Evolutionary conservation across 352 stramenopile species (phyloP).

Genomic region (Achlya hypogyna): DNA sequence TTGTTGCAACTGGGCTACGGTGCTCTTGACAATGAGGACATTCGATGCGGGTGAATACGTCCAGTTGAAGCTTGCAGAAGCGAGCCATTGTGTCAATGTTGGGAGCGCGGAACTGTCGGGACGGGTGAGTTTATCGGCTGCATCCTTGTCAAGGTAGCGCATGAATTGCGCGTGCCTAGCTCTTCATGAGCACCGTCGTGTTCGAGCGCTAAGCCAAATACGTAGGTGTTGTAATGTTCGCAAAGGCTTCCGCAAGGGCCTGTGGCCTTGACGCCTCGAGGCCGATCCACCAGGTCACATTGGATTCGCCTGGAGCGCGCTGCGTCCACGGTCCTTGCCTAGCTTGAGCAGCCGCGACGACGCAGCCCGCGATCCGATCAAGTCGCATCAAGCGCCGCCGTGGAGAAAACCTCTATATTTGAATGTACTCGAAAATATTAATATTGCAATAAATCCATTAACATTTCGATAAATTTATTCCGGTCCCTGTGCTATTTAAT

Average conservation of each 20-base stretch:
- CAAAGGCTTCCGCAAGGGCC: neutral
- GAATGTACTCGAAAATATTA: no score
- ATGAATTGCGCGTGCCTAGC: neutral
- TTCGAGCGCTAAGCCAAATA: neutral
- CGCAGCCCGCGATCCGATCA: neutral
- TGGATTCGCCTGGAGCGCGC: no score
- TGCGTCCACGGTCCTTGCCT: neutral
- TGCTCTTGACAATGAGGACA: conserved; percentile 2
- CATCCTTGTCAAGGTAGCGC: neutral
- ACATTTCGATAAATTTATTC: neutral
- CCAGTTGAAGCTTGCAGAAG: neutral
- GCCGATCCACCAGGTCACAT: conserved; percentile 7
- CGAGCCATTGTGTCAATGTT: neutral
- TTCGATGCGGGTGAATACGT: conserved; percentile 6
- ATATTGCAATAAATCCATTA: neutral
- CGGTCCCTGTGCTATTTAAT: no score
- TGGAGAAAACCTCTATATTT: neutral
- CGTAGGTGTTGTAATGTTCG: neutral
- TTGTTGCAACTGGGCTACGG: neutral
- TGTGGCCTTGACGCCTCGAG: neutral
- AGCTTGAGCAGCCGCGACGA: neutral
- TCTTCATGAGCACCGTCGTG: neutral
- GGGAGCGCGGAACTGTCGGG: neutral
- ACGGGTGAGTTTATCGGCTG: neutral
- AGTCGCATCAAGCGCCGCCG: neutral